Percentiles rank a stretch among this genome's conserved stretches.
Conservation (phyloP, 2,329 filamentous ascomycete species). For the Fusarium pininemorale region DNA sequence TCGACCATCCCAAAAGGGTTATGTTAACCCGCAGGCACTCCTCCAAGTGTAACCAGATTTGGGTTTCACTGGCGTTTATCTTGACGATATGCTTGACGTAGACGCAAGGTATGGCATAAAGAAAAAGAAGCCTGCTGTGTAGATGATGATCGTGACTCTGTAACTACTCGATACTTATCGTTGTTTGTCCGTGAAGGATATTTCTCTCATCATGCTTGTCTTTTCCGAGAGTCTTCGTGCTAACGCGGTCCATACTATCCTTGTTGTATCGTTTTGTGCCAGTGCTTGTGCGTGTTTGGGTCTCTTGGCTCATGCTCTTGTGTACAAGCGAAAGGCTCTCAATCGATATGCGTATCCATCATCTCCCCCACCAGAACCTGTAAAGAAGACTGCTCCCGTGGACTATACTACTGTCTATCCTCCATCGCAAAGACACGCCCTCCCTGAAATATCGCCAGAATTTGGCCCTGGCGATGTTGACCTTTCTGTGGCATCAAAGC, state of each 20-base stretch:
- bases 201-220: slow-evolving; percentile 20
- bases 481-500: slow-evolving; percentile 15
- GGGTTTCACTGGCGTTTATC: slow-evolving; percentile 20
- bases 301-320: slow-evolving; percentile 22
- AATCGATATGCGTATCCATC: slow-evolving; percentile 14
- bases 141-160: not conserved
- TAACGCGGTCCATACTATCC: slow-evolving; percentile 3
- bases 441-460: slow-evolving; percentile 10
- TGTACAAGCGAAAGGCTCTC: slow-evolving; percentile 33
- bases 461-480: slow-evolving; percentile 9
- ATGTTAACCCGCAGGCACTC: slow-evolving; percentile 24
- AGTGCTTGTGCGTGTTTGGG: slow-evolving; percentile 18
- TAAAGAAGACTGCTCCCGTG: slow-evolving; percentile 17
- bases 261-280: slow-evolving; percentile 6
- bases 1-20: slow-evolving; percentile 18
- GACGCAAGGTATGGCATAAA: slow-evolving; percentile 15
- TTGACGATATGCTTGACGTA: not conserved
- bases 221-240: slow-evolving; percentile 14
- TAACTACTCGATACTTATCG: not conserved
- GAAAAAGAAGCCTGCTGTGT: slow-evolving; percentile 22
- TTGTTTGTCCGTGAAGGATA: not conserved
- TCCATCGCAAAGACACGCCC: slow-evolving; percentile 35
- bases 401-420: slow-evolving; percentile 44
- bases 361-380: slow-evolving; percentile 20
- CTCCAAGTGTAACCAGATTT: slow-evolving; percentile 26